Evolutionary conservation across 2,329 filamentous ascomycete genomes (phyloP).

Genomic region (Lasiodiplodia sp.): DNA sequence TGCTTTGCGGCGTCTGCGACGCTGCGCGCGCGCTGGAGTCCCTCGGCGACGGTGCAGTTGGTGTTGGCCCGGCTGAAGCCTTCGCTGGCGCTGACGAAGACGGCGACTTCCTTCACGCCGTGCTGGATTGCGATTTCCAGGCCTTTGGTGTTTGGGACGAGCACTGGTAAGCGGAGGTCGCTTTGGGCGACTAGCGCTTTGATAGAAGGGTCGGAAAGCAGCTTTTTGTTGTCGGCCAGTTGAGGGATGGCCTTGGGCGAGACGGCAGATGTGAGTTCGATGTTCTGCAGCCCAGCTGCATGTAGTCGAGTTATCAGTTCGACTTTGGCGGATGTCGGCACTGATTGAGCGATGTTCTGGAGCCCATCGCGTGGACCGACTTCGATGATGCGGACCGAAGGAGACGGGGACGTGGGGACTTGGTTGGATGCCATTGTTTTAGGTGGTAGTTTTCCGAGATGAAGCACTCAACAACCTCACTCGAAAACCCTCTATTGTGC

Average conservation of each 20-base stretch:
- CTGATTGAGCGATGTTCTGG: slow-evolving; percentile 60
- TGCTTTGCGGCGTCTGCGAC: slow-evolving; percentile 42
- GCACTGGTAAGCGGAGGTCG: slow-evolving; percentile 42
- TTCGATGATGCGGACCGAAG: not conserved
- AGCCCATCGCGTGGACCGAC: slow-evolving; percentile 45
- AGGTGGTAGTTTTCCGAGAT: too few species aligned
- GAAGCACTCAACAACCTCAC: too few species aligned
- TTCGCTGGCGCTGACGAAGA: slow-evolving; percentile 53
- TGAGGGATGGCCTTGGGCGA: slow-evolving; percentile 63
- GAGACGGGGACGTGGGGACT: too few species aligned
- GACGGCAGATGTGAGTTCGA: slow-evolving; percentile 62
- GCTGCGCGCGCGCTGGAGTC: slow-evolving; percentile 42
- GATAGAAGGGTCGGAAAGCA: not conserved
- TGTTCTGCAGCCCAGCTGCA: slow-evolving; percentile 57
- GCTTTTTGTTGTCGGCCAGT: slow-evolving; percentile 29
- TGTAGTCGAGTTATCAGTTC: slow-evolving; percentile 57
- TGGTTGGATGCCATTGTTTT: too few species aligned
- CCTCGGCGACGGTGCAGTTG: slow-evolving; percentile 51
- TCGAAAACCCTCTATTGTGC: too few species aligned
- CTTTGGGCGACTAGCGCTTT: not conserved
- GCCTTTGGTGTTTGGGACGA: slow-evolving; percentile 52
- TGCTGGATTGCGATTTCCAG: slow-evolving; percentile 64
- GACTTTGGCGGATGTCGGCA: slow-evolving; percentile 57
- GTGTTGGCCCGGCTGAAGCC: slow-evolving; percentile 53
- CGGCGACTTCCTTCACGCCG: slow-evolving; percentile 48